Conservation (phyloP, 73 alveolate species). For the Breviolum minutum region DNA sequence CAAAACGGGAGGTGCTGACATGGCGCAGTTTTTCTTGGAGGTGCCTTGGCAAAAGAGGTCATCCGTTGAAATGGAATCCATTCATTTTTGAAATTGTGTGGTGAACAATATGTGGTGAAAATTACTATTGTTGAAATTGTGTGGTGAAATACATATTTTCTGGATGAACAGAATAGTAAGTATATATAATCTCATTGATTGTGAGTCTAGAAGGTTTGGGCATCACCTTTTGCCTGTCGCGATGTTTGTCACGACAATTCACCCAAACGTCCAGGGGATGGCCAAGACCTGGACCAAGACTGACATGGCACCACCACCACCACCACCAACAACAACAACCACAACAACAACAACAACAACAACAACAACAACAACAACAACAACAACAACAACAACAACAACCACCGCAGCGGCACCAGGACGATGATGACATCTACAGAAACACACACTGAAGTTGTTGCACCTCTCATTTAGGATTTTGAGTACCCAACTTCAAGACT, state of each 20-base stretch:
- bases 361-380: neutral
- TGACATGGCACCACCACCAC: neutral
- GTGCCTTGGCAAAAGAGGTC: no score
- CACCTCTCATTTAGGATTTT: no score
- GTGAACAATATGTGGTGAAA: no score
- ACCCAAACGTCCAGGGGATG: neutral
- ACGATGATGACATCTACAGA: neutral
- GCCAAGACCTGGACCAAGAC: neutral
- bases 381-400: constrained; percentile 3
- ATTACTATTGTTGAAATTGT: no score
- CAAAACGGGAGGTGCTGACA: neutral
- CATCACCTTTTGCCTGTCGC: neutral
- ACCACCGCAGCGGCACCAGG: neutral
- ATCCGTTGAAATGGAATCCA: no score
- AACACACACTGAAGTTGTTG: neutral
- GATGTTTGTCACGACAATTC: neutral
- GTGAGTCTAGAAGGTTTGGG: no score
- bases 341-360: constrained; percentile 3
- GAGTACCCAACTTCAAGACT: no score
- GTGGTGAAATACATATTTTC: no score
- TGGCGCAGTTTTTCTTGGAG: no score
- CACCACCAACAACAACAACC: neutral
- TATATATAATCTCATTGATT: no score
- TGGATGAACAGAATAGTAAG: no score
- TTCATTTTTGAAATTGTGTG: no score